Evolutionary conservation across 192 early-diverging fungal species (phyloP), one percentile per base, ranked within the genome.

Genomic region (Mortierella claussenii): DNA sequence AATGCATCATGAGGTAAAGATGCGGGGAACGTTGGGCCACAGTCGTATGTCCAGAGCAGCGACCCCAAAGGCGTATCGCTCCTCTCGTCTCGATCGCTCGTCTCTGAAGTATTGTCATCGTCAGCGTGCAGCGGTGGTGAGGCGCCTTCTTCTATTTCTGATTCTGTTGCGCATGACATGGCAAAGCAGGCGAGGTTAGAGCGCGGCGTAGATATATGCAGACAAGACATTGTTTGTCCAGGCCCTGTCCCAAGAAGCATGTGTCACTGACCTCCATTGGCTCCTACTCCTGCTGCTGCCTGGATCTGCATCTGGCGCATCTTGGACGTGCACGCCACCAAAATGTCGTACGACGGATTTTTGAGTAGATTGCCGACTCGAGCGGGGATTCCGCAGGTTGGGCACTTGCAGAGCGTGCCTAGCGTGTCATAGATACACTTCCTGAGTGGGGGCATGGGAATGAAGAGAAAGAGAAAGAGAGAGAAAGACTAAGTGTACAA

Each of bases 1-100:
- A 67, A 37, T 15, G 20, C 46, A 4, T n/a, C 20, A 12, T 46
- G 33, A 17, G 45, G n/a, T 34, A 32, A 42, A 9, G 67, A 52
- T 11, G 73, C n/a, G n/a, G n/a, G n/a, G n/a, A n/a, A n/a, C n/a
- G n/a, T 76, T 0, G 73, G 73, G 15, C 73, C 73, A 45, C 73
- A 76, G 53, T 76, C 73, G 20, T 31, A 62, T 8, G 63, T 62
- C 73, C 73, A 76, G 58, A 76, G 27, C 2, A 54, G 42, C 17
- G 73, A 55, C 21, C 73, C 73, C 3, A 76, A 32, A 5, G 58
- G 65, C 6, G 73, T 76, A 6, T 53, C 73, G 1, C 36, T 40
- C 33, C 26, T 57, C 27, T 42, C 54, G 7, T 53, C 51, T 33
- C 18, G 28, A 32, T 4, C 18, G 5, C n/a, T 30, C 31, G 51